Evolutionary conservation across 1,284 basidiomycete genomes (phyloP), one percentile per base, ranked within the genome.

Genomic region (Caloboletus firmus): DNA sequence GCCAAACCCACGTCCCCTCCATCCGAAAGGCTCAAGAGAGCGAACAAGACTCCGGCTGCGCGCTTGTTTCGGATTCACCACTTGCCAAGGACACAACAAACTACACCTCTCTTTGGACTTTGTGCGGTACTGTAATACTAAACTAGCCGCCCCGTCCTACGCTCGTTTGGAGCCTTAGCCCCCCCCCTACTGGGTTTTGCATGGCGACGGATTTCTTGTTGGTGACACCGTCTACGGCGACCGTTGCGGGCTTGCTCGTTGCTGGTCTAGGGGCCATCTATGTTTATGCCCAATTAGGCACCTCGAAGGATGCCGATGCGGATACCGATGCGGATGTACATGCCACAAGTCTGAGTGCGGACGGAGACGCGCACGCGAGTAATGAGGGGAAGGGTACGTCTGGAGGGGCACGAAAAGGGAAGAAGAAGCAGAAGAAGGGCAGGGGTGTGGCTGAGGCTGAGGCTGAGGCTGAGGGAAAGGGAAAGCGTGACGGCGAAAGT

Each of bases 401-500:
- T 9, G 43, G 26, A 39, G n/a, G 39, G 45, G 15, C 7, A 9
- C 48, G 37, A 5, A 57, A 26, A 18, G 20, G 20, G 7, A 31
- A n/a, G 37, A 34, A 28, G 45, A 47, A 18, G 47, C 43, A n/a
- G 8, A 49, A 10, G 53, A 54, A 42, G 31, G 42, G 39, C 0
- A 26, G 1, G 40, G 36, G 9, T 0, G 24, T 4, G 13, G 81
- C 79, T 3, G 72, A 66, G 45, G 80, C 79, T 59, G 46, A 52
- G 12, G 56, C n/a, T n/a, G n/a, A n/a, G n/a, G n/a, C n/a, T n/a
- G n/a, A n/a, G n/a, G n/a, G n/a, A n/a, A n/a, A n/a, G n/a, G n/a
- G 0, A 8, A 37, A 9, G 1, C 17, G 5, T 2, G 28, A 35
- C 7, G 13, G 18, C 11, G 13, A 18, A 2, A 28, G 13, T 2